Evolutionary conservation across 495 filamentous ascomycete genomes (phyloP).

Genomic region (Penicillium bialowiezense): DNA sequence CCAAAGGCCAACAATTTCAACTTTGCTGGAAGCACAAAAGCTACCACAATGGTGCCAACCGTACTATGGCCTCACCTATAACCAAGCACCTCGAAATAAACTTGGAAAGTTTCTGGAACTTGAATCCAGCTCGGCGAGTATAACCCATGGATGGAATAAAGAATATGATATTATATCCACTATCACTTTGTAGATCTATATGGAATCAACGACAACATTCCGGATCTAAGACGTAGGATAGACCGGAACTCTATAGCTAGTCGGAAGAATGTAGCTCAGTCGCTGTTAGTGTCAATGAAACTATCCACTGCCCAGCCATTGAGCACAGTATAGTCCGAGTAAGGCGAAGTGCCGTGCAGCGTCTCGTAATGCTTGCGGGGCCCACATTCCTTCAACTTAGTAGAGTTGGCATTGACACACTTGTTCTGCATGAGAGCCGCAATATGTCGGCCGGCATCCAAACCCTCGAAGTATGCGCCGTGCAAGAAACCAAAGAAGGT

Average conservation of each 20-base stretch:
- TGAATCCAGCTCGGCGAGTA: no score
- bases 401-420: constrained; percentile 4
- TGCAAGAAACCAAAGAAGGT: constrained; percentile 75
- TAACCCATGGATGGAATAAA: no score
- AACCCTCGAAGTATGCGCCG: constrained; percentile 61
- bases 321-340: constrained; percentile 5
- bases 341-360: constrained; percentile 4
- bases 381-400: constrained; percentile 6
- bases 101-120: no score
- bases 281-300: constrained; percentile 14
- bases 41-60: constrained; percentile 12
- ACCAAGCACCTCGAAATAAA: constrained; percentile 51
- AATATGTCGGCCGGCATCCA: constrained; percentile 47
- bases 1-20: constrained; percentile 16
- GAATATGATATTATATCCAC: no score
- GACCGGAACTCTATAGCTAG: no score
- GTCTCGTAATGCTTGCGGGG: constrained; percentile 10
- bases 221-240: no score
- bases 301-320: constrained; percentile 12
- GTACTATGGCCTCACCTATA: constrained; percentile 55
- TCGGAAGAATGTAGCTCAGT: no score
- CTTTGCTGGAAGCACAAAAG: constrained; percentile 13
- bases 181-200: no score
- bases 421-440: constrained; percentile 29
- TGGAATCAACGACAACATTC: no score